phyloP scores from a whole-genome alignment of 2,329 filamentous ascomycete species.

The Fragosphaeria purpurea region DNA sequence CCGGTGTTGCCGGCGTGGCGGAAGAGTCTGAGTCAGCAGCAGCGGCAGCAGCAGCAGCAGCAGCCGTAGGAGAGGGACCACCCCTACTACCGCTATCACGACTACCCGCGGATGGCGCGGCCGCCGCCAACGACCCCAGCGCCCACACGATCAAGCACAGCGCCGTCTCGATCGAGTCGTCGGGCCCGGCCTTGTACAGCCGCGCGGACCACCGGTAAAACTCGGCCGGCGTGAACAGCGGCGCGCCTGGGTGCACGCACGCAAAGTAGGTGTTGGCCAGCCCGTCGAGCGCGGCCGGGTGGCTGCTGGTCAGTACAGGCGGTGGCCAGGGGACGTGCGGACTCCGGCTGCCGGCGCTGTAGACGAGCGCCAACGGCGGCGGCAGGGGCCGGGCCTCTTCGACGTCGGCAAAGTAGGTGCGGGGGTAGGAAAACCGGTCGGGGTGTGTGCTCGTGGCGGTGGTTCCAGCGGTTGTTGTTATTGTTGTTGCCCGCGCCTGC shows the following conservation, averaged over 20 bases:
- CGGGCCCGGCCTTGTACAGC: slow-evolving; percentile 16
- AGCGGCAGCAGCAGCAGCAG: no score
- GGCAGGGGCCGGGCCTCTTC: slow-evolving; percentile 24
- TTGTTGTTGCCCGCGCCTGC: not conserved
- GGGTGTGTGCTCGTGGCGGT: not conserved
- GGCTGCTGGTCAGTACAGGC: slow-evolving; percentile 10
- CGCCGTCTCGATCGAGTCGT: slow-evolving; percentile 19
- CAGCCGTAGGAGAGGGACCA: no score
- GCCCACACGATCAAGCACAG: slow-evolving; percentile 28
- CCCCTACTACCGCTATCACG: no score
- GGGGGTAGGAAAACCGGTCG: slow-evolving; percentile 14
- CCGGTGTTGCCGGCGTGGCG: no score
- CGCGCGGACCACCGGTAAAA: slow-evolving; percentile 20
- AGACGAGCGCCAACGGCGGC: slow-evolving; percentile 18
- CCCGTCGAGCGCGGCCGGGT: slow-evolving; percentile 19
- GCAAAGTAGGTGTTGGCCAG: slow-evolving; percentile 24
- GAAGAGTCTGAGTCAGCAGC: no score
- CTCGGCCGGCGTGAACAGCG: slow-evolving; percentile 21
- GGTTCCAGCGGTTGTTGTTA: not conserved
- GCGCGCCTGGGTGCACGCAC: slow-evolving; percentile 25
- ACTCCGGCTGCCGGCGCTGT: slow-evolving; percentile 1
- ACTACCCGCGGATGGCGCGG: not conserved
- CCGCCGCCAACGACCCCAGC: slow-evolving; percentile 16
- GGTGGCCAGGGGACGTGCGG: not conserved
- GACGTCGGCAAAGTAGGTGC: slow-evolving; percentile 24